Base-by-base conservation (phyloP, 768 basidiomycete species). In the Lentinus tigrinus region DNA sequence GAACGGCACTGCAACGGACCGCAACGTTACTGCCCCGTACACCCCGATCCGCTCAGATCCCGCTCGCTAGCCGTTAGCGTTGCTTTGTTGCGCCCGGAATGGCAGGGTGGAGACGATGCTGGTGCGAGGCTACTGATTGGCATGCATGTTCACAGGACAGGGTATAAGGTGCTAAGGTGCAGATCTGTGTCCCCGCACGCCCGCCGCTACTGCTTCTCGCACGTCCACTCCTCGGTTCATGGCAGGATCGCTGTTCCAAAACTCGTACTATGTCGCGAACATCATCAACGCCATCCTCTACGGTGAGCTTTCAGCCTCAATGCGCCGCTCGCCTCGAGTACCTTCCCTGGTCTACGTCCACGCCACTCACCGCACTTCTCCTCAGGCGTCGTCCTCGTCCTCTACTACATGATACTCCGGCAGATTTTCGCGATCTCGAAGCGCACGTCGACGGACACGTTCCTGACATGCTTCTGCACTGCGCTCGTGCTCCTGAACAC, bases 401-500 rank as follows among this genome's bases (percentile, higher is more conserved):
- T 67, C n/a, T 67, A 63, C 40, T 63, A 57, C 54, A 37, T 54
- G 57, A 60, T 56, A 5, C 24, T 65, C 13, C 59, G 57, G 0
- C 40, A 60, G 40, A 46, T 67, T 11, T 23, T 57, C 34, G 50
- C 24, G 21, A 58, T 47, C 40, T 21, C 48, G 11, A 48, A 24
- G 26, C 40, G 47, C 23, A 50, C 53, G 21, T 6, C 24, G 19
- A 53, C 42, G 26, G 66, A 63, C 51, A 52, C 40, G 42, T 65
- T 69, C 51, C 61, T 67, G 51, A 36, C 61, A 19, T 27, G 21
- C 11, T 70, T 64, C 55, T 63, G 63, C 57, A 69, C 63, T n/a
- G 46, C 63, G 11, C 58, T 69, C n/a, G 44, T 71, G n/a, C n/a
- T 58, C 16, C 64, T 73, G 17, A 62, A 67, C 59, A 70, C 70